Conservation (phyloP, 2,329 filamentous ascomycete species). For the Alternaria dauci region DNA sequence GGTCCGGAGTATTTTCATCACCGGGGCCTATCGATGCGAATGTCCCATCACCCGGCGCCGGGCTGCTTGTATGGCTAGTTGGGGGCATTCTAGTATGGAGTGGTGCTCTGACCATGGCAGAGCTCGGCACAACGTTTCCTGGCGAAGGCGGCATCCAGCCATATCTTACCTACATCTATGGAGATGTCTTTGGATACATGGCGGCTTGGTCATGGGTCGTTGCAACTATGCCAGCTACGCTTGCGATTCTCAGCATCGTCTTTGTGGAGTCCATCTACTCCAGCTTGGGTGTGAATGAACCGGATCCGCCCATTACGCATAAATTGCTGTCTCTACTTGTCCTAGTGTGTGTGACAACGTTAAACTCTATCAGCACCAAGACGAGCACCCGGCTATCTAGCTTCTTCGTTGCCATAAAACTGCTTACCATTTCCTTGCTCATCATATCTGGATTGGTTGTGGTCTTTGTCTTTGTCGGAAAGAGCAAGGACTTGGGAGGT, state of each 20-base stretch:
- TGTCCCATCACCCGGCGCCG: slow-evolving; percentile 67
- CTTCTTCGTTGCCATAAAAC: slow-evolving; percentile 52
- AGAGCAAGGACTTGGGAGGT: slow-evolving; percentile 43
- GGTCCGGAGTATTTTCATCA: slow-evolving; percentile 71
- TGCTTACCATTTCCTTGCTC: slow-evolving; percentile 45
- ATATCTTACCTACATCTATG: slow-evolving; percentile 68
- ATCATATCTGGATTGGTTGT: slow-evolving; percentile 49
- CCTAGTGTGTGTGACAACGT: slow-evolving; percentile 49
- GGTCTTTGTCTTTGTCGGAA: slow-evolving; percentile 39
- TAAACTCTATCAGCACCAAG: slow-evolving; percentile 57
- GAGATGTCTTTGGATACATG: slow-evolving; percentile 68
- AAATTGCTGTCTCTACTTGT: slow-evolving; percentile 53
- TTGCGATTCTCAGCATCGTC: slow-evolving; percentile 70
- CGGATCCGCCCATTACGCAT: slow-evolving; percentile 55
- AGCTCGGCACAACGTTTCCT: slow-evolving; percentile 70
- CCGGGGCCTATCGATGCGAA: slow-evolving; percentile 70
- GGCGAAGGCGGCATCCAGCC: slow-evolving; percentile 72
- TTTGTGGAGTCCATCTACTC: slow-evolving; percentile 60
- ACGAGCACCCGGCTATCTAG: slow-evolving; percentile 51
- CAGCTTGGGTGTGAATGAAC: slow-evolving; percentile 66
- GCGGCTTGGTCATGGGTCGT: slow-evolving; percentile 73
- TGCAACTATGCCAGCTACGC: slow-evolving; percentile 70
- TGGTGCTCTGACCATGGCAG: slow-evolving; percentile 68
- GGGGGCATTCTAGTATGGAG: slow-evolving; percentile 71
- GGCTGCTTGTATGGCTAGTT: slow-evolving; percentile 68